Evolutionary conservation across 2,329 filamentous ascomycete species (phyloP).

Genomic region (Chalara sp.): DNA sequence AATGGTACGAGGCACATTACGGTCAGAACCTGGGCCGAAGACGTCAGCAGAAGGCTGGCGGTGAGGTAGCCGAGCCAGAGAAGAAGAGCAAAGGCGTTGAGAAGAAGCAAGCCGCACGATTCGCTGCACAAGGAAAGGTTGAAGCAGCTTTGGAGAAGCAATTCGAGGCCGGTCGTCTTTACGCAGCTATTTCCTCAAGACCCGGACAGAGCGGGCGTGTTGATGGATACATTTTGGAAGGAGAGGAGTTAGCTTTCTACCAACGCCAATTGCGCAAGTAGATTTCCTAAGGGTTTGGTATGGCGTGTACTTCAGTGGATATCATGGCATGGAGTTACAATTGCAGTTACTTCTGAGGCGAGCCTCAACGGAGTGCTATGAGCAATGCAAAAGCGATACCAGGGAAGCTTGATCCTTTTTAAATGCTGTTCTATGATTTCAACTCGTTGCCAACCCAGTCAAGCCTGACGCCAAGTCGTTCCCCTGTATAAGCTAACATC

Average conservation of each 20-base stretch:
- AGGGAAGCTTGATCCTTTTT: slow-evolving; percentile 2
- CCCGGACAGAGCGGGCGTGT: slow-evolving; percentile 95
- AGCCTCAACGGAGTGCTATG: slow-evolving; percentile 15
- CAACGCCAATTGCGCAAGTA: slow-evolving; percentile 99
- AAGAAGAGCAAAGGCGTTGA: slow-evolving; percentile 88
- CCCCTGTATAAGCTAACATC: too few species aligned
- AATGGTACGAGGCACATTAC: slow-evolving; percentile 99
- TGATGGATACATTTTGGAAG: slow-evolving; percentile 98
- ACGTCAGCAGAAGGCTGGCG: slow-evolving; percentile 71
- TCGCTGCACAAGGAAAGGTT: slow-evolving; percentile 82
- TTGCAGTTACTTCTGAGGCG: slow-evolving; percentile 17
- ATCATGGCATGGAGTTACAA: slow-evolving; percentile 26
- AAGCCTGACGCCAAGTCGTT: too few species aligned
- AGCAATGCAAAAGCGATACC: slow-evolving; percentile 24
- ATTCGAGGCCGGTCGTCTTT: slow-evolving; percentile 98
- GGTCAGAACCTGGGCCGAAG: slow-evolving; percentile 81
- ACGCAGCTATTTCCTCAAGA: slow-evolving; percentile 84
- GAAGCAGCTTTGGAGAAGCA: slow-evolving; percentile 91
- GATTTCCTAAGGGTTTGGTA: slow-evolving; percentile 30
- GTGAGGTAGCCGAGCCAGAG: slow-evolving; percentile 44
- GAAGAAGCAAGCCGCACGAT: slow-evolving; percentile 92
- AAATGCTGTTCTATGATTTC: too few species aligned
- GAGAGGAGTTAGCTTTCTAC: slow-evolving; percentile 99
- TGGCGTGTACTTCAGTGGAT: slow-evolving; percentile 26
- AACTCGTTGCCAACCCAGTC: too few species aligned